phyloP scores from a whole-genome alignment of 2,329 filamentous ascomycete genomes.

The Trichoderma sp. region DNA sequence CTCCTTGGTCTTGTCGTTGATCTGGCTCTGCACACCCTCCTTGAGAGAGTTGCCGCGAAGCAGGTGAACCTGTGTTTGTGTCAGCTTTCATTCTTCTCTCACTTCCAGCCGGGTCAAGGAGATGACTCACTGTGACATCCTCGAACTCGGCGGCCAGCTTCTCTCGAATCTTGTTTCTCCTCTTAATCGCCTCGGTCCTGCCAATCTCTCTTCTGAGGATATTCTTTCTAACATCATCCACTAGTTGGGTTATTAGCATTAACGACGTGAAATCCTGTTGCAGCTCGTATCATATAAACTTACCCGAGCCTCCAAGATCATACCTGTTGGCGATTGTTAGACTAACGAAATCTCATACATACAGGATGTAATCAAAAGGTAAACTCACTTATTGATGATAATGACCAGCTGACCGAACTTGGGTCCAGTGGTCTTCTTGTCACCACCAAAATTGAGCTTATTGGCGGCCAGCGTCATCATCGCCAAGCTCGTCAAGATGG shows the following conservation, averaged over 20 bases:
- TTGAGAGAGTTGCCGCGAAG: conserved; percentile 16
- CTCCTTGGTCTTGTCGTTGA: conserved; percentile 12
- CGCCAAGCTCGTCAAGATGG: conserved; percentile 11
- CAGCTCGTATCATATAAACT: neutral
- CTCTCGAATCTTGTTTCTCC: conserved; percentile 16
- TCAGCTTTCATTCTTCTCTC: neutral
- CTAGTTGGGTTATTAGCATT: neutral
- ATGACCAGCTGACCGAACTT: conserved; percentile 15
- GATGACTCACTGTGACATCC: conserved; percentile 2
- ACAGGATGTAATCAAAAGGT: neutral
- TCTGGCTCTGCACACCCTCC: conserved; percentile 5
- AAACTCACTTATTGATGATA: conserved; percentile 14
- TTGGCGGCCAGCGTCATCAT: conserved; percentile 12
- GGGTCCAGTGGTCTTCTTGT: conserved; percentile 2
- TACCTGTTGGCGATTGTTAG: neutral
- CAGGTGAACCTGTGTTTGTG: neutral
- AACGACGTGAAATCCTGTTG: neutral
- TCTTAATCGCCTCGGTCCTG: conserved; percentile 12
- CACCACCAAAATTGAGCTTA: conserved; percentile 12
- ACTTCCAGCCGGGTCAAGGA: neutral
- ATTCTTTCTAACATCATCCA: conserved; percentile 15
- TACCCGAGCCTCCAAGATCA: conserved; percentile 13
- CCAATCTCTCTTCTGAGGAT: conserved; percentile 15
- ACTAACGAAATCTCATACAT: neutral
- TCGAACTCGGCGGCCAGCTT: conserved; percentile 14